These are phyloP conservation scores for Hypoxylon crocopeplum DNA, from an alignment of 495 filamentous ascomycete species.

Conservation along the genomic window DNA sequence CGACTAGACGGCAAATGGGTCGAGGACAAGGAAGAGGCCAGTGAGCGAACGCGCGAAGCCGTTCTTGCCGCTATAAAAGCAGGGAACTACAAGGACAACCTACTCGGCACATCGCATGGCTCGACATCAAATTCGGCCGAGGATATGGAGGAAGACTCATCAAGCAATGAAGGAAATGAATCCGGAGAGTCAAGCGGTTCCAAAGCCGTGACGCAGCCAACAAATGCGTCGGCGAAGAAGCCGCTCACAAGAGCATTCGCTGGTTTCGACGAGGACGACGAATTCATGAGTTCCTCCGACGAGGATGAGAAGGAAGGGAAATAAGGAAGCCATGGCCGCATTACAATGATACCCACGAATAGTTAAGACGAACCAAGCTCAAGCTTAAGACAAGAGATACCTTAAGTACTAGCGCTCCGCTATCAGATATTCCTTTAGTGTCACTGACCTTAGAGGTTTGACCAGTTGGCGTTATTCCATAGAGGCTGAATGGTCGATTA, in stretches of 20 bases:
- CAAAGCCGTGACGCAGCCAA: slow-evolving; percentile 43
- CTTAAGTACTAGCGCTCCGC: neutral
- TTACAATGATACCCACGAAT: slow-evolving; percentile 16
- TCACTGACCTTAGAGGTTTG: too few species aligned
- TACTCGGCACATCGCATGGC: slow-evolving; percentile 51
- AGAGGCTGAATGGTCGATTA: too few species aligned
- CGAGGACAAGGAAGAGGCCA: slow-evolving; percentile 86
- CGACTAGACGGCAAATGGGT: slow-evolving; percentile 90
- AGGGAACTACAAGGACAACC: slow-evolving; percentile 62
- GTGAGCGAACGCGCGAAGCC: slow-evolving; percentile 82
- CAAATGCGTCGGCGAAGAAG: slow-evolving; percentile 50
- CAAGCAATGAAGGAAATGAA: slow-evolving; percentile 45
- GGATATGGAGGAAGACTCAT: slow-evolving; percentile 43
- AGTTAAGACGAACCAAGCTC: neutral
- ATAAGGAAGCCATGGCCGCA: neutral
- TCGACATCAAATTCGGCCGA: slow-evolving; percentile 56
- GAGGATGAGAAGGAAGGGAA: slow-evolving; percentile 56
- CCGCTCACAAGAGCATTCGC: slow-evolving; percentile 65
- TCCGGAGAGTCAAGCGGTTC: slow-evolving; percentile 45
- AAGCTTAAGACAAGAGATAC: neutral
- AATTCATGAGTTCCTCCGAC: slow-evolving; percentile 82
- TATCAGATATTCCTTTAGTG: neutral
- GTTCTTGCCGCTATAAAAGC: slow-evolving; percentile 78
- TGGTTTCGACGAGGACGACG: slow-evolving; percentile 91
- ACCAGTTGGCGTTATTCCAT: too few species aligned